A percentile compares a stretch with the other conserved stretches of the same genome.
Evolutionary conservation across 2,329 filamentous ascomycete species (phyloP).

Genomic region (Penicillium sp.): DNA sequence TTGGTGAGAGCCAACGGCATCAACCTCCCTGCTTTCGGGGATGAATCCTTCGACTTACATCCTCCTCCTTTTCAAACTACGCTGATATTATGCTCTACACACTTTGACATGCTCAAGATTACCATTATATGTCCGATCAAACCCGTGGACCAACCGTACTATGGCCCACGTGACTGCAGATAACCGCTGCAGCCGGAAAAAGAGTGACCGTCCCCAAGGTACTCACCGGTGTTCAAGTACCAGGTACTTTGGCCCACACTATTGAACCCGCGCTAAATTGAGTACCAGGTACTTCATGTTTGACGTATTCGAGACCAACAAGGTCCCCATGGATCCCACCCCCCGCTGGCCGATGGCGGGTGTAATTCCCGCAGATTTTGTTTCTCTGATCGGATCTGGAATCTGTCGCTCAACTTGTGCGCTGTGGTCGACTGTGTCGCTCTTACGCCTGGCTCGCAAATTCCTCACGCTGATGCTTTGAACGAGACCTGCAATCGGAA

Average conservation of each 20-base stretch:
- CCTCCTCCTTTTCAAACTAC: background rate
- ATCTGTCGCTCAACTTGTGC: background rate
- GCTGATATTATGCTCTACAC: background rate
- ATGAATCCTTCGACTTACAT: background rate
- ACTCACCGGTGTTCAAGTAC: constrained; percentile 21
- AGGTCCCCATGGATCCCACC: constrained; percentile 30
- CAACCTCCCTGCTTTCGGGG: background rate
- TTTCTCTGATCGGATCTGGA: constrained; percentile 2
- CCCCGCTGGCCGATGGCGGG: constrained; percentile 3
- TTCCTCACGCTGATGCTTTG: constrained; percentile 5
- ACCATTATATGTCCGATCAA: background rate
- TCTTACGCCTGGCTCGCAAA: constrained; percentile 5
- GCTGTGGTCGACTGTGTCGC: background rate
- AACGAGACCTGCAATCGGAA: constrained; percentile 1
- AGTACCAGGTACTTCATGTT: constrained; percentile 17
- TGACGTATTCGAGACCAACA: constrained; percentile 28
- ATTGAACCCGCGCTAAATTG: background rate
- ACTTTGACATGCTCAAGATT: background rate
- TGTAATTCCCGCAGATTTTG: constrained; percentile 17
- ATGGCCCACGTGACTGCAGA: constrained; percentile 12
- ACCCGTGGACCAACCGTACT: background rate
- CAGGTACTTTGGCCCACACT: constrained; percentile 5
- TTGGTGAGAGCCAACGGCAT: constrained; percentile 15
- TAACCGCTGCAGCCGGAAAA: constrained; percentile 15
- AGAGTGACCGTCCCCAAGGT: constrained; percentile 31